These are phyloP conservation scores for Craspedostauros australis DNA, from an alignment of 108 stramenopile species.

Conservation along the genomic window DNA sequence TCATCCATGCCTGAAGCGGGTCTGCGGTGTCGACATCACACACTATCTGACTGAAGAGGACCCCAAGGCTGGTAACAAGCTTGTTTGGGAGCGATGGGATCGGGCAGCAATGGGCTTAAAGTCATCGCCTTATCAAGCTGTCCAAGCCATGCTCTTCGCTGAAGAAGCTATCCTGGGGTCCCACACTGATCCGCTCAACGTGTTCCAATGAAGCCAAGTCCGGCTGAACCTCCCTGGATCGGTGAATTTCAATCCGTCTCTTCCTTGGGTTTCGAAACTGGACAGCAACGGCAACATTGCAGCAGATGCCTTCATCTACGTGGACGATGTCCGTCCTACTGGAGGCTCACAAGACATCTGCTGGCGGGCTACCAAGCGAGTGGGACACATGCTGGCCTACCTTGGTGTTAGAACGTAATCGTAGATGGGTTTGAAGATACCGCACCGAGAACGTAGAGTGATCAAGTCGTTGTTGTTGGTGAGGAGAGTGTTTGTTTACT, in stretches of 20 bases:
- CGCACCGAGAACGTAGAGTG: too few relatives aligned
- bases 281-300: slow-evolving; percentile 9
- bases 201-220: slow-evolving; percentile 18
- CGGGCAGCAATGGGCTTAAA: slow-evolving; percentile 22
- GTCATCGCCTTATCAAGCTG: slow-evolving; percentile 17
- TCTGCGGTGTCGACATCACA: slow-evolving; percentile 11
- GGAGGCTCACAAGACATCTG: slow-evolving; percentile 4
- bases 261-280: slow-evolving; percentile 18
- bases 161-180: slow-evolving; percentile 17
- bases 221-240: slow-evolving; percentile 20
- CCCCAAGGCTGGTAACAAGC: too few relatives aligned
- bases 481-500: too few relatives aligned
- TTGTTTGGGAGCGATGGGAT: slow-evolving; percentile 16
- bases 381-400: slow-evolving; percentile 4
- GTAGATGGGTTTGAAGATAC: too few relatives aligned
- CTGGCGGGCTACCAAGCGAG: not conserved
- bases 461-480: too few relatives aligned
- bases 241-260: slow-evolving; percentile 1
- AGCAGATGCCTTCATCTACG: slow-evolving; percentile 9
- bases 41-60: not conserved
- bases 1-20: not conserved
- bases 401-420: too few relatives aligned
- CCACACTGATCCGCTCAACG: slow-evolving; percentile 6
- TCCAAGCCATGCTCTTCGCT: slow-evolving; percentile 4
- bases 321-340: slow-evolving; percentile 16